phyloP scores from a whole-genome alignment of 1,284 basidiomycete genomes.

The Cryptococcus jaspeensis region DNA sequence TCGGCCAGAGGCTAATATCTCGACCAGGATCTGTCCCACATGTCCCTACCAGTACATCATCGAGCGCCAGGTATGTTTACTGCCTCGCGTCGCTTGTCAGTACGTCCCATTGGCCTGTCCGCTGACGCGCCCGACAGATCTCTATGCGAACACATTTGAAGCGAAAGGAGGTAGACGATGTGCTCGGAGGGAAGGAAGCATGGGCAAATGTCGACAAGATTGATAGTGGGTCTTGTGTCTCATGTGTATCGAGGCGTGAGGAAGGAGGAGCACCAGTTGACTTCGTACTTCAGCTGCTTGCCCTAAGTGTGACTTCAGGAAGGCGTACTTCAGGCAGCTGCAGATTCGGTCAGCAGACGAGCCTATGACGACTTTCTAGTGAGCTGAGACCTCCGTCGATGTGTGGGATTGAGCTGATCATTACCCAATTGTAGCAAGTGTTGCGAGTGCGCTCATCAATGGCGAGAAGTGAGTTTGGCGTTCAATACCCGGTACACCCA shows the following conservation, averaged over 20 bases:
- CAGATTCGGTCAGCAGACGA: slow-evolving; percentile 96
- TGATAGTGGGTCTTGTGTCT: slow-evolving; percentile 57
- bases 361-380: slow-evolving; percentile 93
- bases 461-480: slow-evolving; percentile 44
- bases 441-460: slow-evolving; percentile 48
- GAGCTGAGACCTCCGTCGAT: slow-evolving; percentile 15
- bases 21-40: slow-evolving; percentile 79
- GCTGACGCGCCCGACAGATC: slow-evolving; percentile 58
- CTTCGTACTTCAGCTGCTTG: slow-evolving; percentile 63
- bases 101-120: neutral
- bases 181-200: slow-evolving; percentile 86
- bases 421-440: slow-evolving; percentile 40
- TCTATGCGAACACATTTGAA: slow-evolving; percentile 78
- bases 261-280: neutral
- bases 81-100: neutral
- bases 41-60: slow-evolving; percentile 96
- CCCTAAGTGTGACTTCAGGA: slow-evolving; percentile 82
- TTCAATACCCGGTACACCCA: neutral
- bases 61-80: slow-evolving; percentile 61
- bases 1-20: slow-evolving; percentile 43
- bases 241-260: neutral
- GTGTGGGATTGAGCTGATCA: neutral
- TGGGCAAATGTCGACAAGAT: slow-evolving; percentile 96
- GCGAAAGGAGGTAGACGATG: slow-evolving; percentile 87
- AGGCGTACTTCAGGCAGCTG: slow-evolving; percentile 92